Evolutionary conservation across 2,329 filamentous ascomycete genomes (phyloP).

Genomic region (Arthrobotrys musiformis): DNA sequence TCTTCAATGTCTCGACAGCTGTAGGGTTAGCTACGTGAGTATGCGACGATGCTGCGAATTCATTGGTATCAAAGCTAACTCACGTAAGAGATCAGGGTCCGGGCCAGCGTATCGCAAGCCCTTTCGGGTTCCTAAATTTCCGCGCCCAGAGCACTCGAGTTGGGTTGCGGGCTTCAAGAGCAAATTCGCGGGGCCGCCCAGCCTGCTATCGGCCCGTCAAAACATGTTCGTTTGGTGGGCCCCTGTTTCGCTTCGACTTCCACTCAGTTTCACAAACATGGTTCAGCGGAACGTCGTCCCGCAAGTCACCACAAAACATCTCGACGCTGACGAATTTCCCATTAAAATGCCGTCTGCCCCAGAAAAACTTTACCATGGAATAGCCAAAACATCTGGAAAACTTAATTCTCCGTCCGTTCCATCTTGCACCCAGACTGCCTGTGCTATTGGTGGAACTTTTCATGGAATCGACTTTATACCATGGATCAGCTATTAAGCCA

Average conservation of each 20-base stretch:
- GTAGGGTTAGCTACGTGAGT: too few relatives aligned
- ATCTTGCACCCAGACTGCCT: background rate
- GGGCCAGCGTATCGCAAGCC: background rate
- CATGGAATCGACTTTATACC: conserved; percentile 7
- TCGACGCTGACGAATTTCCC: background rate
- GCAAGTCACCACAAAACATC: conserved; percentile 24
- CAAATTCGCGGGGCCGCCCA: background rate
- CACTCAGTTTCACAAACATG: conserved; percentile 12
- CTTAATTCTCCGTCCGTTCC: conserved; percentile 19
- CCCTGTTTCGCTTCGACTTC: conserved; percentile 14
- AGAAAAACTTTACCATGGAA: conserved; percentile 20
- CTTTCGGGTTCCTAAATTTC: conserved; percentile 6
- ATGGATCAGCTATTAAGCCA: conserved; percentile 1
- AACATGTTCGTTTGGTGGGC: background rate
- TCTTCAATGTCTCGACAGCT: too few relatives aligned
- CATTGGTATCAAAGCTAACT: too few relatives aligned
- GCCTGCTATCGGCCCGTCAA: conserved; percentile 13
- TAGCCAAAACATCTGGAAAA: background rate
- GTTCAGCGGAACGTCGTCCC: conserved; percentile 29
- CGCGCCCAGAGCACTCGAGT: background rate
- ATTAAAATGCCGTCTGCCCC: background rate
- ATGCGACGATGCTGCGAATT: too few relatives aligned
- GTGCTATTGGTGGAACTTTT: conserved; percentile 46
- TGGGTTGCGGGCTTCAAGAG: background rate
- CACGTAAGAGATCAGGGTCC: background rate